These are phyloP conservation scores for Elsinoe ampelina DNA, from an alignment of 2,329 filamentous ascomycete genomes.

Conservation along the genomic window DNA sequence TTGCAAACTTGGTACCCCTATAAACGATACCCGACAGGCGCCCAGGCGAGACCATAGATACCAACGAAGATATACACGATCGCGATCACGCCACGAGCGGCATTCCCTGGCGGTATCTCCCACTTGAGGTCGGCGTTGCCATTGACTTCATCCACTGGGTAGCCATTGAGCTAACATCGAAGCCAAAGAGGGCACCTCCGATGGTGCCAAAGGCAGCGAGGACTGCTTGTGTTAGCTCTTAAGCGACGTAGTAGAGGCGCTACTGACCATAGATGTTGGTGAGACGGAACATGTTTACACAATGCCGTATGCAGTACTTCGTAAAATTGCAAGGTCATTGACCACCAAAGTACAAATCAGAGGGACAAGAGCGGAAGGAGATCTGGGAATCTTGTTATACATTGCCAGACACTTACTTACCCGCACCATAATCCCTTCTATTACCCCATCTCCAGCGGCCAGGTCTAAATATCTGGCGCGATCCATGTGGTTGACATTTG, in stretches of 20 bases:
- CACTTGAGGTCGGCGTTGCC: slow-evolving; percentile 44
- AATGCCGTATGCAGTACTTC: too few relatives aligned
- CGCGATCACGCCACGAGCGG: slow-evolving; percentile 51
- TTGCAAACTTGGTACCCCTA: too few relatives aligned
- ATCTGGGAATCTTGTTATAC: background rate
- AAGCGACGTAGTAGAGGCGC: background rate
- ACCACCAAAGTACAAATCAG: background rate
- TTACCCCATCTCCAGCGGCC: background rate
- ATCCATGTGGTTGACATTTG: slow-evolving; percentile 1
- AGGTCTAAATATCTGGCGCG: background rate
- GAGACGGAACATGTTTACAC: background rate
- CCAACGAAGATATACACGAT: slow-evolving; percentile 56
- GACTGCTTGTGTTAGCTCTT: slow-evolving; percentile 17
- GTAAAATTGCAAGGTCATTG: too few relatives aligned
- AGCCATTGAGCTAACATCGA: slow-evolving; percentile 51
- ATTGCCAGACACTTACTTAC: background rate
- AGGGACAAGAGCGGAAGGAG: background rate
- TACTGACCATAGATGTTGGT: slow-evolving; percentile 8
- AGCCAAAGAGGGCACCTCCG: slow-evolving; percentile 64
- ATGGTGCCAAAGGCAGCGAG: slow-evolving; percentile 47
- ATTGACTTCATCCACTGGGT: slow-evolving; percentile 32
- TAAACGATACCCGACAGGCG: slow-evolving; percentile 50
- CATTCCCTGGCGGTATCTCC: slow-evolving; percentile 33
- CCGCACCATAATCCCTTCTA: background rate
- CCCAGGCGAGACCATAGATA: slow-evolving; percentile 53